Conservation (phyloP, 2,329 filamentous ascomycete species). For the Penicillium brevicompactum region DNA sequence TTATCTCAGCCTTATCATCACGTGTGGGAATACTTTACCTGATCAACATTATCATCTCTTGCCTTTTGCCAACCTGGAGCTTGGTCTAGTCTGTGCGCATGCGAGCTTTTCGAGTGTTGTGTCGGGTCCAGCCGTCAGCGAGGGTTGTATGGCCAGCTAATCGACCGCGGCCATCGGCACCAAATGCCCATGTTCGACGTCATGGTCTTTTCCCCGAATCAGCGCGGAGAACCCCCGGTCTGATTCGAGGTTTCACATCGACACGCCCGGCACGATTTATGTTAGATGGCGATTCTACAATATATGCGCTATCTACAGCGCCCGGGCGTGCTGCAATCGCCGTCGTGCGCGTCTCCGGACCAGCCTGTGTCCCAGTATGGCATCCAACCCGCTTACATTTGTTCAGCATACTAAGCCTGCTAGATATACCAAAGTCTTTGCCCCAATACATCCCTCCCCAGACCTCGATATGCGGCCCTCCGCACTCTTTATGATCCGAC, state of each 20-base stretch:
- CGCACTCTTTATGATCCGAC: conserved; percentile 70
- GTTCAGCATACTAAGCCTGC: neutral
- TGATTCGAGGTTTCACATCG: conserved; percentile 27
- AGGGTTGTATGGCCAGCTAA: conserved; percentile 7
- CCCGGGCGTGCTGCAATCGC: conserved; percentile 86
- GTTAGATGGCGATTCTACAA: conserved; percentile 58
- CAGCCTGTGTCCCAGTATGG: conserved; percentile 67
- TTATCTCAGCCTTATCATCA: neutral
- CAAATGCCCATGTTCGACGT: conserved; percentile 13
- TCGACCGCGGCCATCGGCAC: neutral
- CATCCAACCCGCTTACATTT: neutral
- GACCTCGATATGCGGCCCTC: conserved; percentile 67
- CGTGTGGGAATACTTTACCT: neutral
- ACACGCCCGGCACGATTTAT: conserved; percentile 17
- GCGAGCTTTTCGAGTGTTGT: conserved; percentile 29
- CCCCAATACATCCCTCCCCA: conserved; percentile 56
- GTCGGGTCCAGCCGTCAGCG: conserved; percentile 33
- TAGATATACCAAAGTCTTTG: conserved; percentile 69
- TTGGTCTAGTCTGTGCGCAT: conserved; percentile 30
- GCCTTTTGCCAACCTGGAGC: neutral
- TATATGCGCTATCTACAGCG: conserved; percentile 90
- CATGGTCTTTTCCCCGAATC: conserved; percentile 10
- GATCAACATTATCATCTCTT: neutral
- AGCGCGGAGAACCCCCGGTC: neutral
- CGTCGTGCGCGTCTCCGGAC: conserved; percentile 82